Percentiles rank a stretch among this genome's conserved stretches.
These are phyloP conservation scores for Torulaspora gathmanii DNA, from an alignment of 805 yeast genomes.

Conservation along the genomic window DNA sequence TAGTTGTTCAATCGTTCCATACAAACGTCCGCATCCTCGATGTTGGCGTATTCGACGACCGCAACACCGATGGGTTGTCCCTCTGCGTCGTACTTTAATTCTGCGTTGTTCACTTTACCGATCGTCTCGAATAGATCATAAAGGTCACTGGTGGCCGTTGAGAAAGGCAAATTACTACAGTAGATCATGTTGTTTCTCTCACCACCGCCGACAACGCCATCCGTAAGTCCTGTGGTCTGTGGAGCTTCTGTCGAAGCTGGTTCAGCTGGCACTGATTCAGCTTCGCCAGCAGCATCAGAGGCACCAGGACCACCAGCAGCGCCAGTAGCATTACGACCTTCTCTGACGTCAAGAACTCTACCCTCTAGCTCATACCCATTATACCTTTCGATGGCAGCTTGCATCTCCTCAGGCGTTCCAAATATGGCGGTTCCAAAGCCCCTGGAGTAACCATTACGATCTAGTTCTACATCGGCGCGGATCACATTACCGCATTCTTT, in stretches of 20 bases:
- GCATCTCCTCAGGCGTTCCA: constrained; percentile 61
- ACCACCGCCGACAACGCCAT: constrained; percentile 59
- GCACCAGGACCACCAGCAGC: constrained; percentile 9
- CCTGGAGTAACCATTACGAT: constrained; percentile 67
- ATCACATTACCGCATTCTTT: constrained; percentile 68
- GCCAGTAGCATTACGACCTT: constrained; percentile 42
- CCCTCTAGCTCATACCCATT: constrained; percentile 72
- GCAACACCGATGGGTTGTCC: constrained; percentile 80
- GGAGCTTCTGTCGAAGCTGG: constrained; percentile 11
- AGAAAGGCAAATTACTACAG: constrained; percentile 79
- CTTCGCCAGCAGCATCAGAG: constrained; percentile 9
- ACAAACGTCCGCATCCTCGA: constrained; percentile 67
- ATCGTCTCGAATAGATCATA: constrained; percentile 80
- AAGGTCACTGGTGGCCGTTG: constrained; percentile 81
- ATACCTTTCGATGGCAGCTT: constrained; percentile 61
- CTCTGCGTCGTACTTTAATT: constrained; percentile 54
- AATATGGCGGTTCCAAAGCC: constrained; percentile 84
- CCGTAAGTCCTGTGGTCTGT: constrained; percentile 51
- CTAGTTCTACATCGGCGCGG: constrained; percentile 71
- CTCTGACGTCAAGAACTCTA: constrained; percentile 72
- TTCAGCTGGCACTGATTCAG: constrained; percentile 11
- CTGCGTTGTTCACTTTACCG: constrained; percentile 72
- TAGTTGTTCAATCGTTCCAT: constrained; percentile 71
- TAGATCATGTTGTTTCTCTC: constrained; percentile 56
- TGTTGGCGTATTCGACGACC: constrained; percentile 69